phyloP scores from a whole-genome alignment of 495 filamentous ascomycete species.

The Paragyromitra xinjiangensis region DNA sequence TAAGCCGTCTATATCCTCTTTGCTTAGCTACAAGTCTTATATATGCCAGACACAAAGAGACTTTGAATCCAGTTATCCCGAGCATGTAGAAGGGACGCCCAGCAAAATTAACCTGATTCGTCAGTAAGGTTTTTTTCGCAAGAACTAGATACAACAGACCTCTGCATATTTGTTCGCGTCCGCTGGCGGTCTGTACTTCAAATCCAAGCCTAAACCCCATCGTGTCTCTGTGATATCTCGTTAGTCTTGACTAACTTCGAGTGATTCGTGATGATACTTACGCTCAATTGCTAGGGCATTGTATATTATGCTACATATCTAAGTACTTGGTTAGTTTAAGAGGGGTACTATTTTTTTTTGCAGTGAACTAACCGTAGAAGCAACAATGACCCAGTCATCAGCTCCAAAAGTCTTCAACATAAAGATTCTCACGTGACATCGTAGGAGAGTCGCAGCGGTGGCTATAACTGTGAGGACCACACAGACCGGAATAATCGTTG shows the following conservation, averaged over 20 bases:
- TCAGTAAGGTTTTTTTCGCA: background rate
- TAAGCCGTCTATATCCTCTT: constrained; percentile 61
- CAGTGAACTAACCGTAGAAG: constrained; percentile 59
- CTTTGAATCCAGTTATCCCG: constrained; percentile 69
- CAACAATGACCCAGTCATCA: constrained; percentile 64
- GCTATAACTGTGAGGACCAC: constrained; percentile 61
- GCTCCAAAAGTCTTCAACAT: constrained; percentile 60
- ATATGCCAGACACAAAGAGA: constrained; percentile 68
- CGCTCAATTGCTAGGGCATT: constrained; percentile 62
- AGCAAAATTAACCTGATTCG: constrained; percentile 63
- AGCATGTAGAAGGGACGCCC: constrained; percentile 69
- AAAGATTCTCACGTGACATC: constrained; percentile 58
- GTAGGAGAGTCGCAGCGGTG: constrained; percentile 58
- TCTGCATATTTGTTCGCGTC: constrained; percentile 60
- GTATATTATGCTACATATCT: constrained; percentile 63
- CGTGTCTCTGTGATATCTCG: constrained; percentile 60
- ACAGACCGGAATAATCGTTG: constrained; percentile 62
- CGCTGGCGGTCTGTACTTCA: constrained; percentile 59
- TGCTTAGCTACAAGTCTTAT: constrained; percentile 64
- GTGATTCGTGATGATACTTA: constrained; percentile 52
- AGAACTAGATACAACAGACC: constrained; percentile 12
- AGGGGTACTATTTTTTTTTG: background rate
- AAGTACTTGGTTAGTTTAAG: background rate
- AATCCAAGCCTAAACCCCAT: constrained; percentile 63
- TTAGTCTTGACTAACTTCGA: constrained; percentile 5